Base-by-base conservation (phyloP, 768 basidiomycete genomes). In the Suillus alpinus region DNA sequence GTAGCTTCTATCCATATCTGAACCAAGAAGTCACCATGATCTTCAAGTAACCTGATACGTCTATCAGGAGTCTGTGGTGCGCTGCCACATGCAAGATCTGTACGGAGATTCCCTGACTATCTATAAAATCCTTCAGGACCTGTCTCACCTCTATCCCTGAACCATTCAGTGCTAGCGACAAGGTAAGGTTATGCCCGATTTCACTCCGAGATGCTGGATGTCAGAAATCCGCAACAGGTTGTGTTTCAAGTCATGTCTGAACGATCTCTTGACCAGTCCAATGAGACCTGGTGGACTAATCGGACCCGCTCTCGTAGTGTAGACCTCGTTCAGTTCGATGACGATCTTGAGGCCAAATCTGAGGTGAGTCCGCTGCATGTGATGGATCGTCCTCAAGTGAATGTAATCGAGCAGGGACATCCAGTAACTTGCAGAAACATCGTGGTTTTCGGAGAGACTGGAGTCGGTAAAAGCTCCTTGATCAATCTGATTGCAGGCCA, bases 401-500 rank as follows among this genome's bases (percentile, higher is more conserved):
- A n/a, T 32, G 5, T 32, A 50, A n/a, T 34, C 2, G 10, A 31
- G 49, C 49, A 50, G 49, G 44, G 14, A 12, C 36, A 7, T 23
- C 40, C 56, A 47, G 14, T 31, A 12, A 32, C 49, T 12, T 18
- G 49, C 31, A 50, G 31, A 12, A 81, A 81, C 61, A 67, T 80
- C 55, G 58, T 81, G 50, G 40, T 80, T 26, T 81, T 81, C 60
- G 80, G 80, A n/a, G 78, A 81, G 63, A 69, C 71, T 9, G 80
- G 80, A 41, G 61, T 71, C 39, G 75, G 75, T 40, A 81, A 81
- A 58, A 82, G 81, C 62, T 79, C 77, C 2, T 63, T 81, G 34
- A 59, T 82, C 59, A 81, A 81, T 62, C 72, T 82, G 65, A 47
- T 80, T 47, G 61, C 62, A 23, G 73, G 72, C 43, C 59, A 63